Evolutionary conservation across 352 stramenopile species (phyloP).

Genomic region (Phytophthora cactorum): DNA sequence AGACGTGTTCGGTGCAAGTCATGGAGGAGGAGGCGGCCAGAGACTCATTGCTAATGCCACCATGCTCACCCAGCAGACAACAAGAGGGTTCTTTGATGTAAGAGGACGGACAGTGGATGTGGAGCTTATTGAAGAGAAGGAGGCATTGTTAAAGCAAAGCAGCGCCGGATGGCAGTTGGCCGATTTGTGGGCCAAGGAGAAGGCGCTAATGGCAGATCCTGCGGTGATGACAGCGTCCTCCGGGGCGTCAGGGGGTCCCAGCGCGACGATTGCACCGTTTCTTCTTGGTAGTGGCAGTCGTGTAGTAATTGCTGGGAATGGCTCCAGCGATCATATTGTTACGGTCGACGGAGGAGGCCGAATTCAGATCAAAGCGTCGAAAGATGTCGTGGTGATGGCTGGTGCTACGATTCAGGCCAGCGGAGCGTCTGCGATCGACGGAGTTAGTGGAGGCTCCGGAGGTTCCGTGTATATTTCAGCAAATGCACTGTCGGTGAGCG

Average conservation of each 20-base stretch:
- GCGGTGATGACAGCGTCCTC: constrained; percentile 17
- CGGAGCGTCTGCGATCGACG: constrained; percentile 45
- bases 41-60: constrained; percentile 45
- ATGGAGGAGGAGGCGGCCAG: constrained; percentile 60
- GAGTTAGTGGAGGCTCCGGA: constrained; percentile 55
- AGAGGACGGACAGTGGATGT: constrained; percentile 33
- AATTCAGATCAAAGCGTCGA: constrained; percentile 70
- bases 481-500: constrained; percentile 52
- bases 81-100: constrained; percentile 61
- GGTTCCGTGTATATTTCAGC: constrained; percentile 61
- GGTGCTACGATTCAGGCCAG: constrained; percentile 57
- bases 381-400: constrained; percentile 73
- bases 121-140: constrained; percentile 29
- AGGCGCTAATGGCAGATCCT: constrained; percentile 33
- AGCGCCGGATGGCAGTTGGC: constrained; percentile 62
- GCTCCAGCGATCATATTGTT: constrained; percentile 10
- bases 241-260: constrained; percentile 22
- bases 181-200: constrained; percentile 49
- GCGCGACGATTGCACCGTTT: constrained; percentile 41
- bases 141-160: constrained; percentile 45
- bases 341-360: constrained; percentile 53
- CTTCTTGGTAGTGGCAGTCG: constrained; percentile 59
- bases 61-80: constrained; percentile 41
- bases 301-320: constrained; percentile 12
- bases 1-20: constrained; percentile 53